phyloP scores from a whole-genome alignment of 2,329 filamentous ascomycete species.

The Trichoderma endophyticum region DNA sequence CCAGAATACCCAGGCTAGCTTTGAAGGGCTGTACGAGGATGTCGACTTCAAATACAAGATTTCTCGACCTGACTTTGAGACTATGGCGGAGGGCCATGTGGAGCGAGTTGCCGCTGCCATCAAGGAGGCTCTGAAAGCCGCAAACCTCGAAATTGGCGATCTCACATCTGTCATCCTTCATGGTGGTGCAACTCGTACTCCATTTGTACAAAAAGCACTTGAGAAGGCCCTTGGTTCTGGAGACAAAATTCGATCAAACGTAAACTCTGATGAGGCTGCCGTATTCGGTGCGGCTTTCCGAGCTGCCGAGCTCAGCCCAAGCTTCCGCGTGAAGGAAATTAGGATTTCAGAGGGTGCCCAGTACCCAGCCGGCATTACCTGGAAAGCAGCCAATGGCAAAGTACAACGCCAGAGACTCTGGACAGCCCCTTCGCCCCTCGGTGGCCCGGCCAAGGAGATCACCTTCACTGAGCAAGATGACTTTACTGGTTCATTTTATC shows the following conservation, averaged over 20 bases:
- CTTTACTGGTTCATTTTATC: conserved; percentile 75
- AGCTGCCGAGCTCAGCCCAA: conserved; percentile 85
- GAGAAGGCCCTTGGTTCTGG: conserved; percentile 69
- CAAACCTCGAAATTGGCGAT: conserved; percentile 69
- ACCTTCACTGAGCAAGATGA: conserved; percentile 80
- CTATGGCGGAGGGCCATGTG: conserved; percentile 65
- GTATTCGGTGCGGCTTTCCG: conserved; percentile 96
- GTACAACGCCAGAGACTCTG: conserved; percentile 79
- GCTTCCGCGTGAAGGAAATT: conserved; percentile 98
- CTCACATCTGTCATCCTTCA: conserved; percentile 90
- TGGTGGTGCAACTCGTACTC: conserved; percentile 84
- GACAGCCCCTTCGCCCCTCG: conserved; percentile 70
- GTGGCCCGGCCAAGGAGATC: conserved; percentile 75
- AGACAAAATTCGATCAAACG: conserved; percentile 84
- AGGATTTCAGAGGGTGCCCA: conserved; percentile 71
- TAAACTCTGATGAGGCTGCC: conserved; percentile 95
- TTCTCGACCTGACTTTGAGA: conserved; percentile 74
- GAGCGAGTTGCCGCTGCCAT: conserved; percentile 68
- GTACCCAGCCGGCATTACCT: conserved; percentile 74
- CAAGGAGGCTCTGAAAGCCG: conserved; percentile 68
- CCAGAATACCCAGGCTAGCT: conserved; percentile 76
- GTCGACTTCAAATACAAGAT: conserved; percentile 93
- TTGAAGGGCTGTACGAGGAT: conserved; percentile 83
- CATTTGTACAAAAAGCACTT: conserved; percentile 87
- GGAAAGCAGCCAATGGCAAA: conserved; percentile 66